Conservation (phyloP, 169 alveolate species). For the Plasmodium chabaudi region DNA sequence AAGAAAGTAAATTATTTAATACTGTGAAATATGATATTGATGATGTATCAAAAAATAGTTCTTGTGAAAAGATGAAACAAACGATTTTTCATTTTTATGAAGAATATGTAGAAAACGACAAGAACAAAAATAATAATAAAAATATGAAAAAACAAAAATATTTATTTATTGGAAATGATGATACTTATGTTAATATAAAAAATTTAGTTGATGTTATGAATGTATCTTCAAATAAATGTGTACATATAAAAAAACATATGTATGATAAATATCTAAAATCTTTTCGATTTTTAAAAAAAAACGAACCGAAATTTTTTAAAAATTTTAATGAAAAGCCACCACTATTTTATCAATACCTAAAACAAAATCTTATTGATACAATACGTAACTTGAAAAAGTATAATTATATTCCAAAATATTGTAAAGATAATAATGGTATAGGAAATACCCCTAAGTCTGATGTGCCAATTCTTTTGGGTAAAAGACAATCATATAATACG, state of each 20-base stretch:
- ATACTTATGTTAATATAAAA: constrained; percentile 61
- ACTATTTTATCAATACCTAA: constrained; percentile 25
- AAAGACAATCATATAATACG: constrained; percentile 23
- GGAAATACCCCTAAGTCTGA: neutral
- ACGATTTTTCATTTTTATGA: constrained; percentile 59
- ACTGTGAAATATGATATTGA: neutral
- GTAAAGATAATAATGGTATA: constrained; percentile 2
- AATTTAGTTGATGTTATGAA: constrained; percentile 72
- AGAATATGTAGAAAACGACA: constrained; percentile 40
- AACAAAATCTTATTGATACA: neutral
- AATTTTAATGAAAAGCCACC: constrained; percentile 17
- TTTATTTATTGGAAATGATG: constrained; percentile 50
- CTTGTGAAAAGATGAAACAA: constrained; percentile 22
- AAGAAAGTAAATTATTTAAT: constrained; percentile 24
- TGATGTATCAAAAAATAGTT: neutral
- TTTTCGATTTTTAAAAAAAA: constrained; percentile 17
- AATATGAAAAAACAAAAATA: neutral
- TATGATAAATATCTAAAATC: constrained; percentile 38
- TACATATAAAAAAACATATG: constrained; percentile 52
- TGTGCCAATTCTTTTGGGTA: constrained; percentile 51
- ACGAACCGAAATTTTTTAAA: constrained; percentile 5
- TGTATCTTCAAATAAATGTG: constrained; percentile 48
- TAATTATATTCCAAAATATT: constrained; percentile 46
- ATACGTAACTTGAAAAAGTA: constrained; percentile 22
- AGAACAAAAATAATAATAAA: neutral